Evolutionary conservation across 352 stramenopile genomes (phyloP).

Genomic region (Globisporangium canariense): DNA sequence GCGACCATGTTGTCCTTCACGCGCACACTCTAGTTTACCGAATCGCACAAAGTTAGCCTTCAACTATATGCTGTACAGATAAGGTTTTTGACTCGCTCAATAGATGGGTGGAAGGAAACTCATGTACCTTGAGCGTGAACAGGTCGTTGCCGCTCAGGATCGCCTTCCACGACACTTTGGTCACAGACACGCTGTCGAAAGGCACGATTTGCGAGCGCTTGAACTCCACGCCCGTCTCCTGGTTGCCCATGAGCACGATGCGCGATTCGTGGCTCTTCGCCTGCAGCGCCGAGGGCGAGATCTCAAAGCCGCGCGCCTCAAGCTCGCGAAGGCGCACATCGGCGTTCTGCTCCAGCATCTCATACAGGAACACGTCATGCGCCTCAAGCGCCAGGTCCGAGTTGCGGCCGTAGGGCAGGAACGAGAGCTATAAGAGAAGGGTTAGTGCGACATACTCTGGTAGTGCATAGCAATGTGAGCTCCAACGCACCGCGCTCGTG

Average conservation of each 20-base stretch:
- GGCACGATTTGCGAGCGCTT: conserved; percentile 8
- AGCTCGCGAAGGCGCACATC: conserved; percentile 1
- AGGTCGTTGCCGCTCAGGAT: conserved; percentile 5
- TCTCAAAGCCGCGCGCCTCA: background rate
- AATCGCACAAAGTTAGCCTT: background rate
- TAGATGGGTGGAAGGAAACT: no score
- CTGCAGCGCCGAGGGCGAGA: background rate
- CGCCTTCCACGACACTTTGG: conserved; percentile 11
- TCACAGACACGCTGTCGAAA: conserved; percentile 6
- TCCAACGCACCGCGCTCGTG: conserved; percentile 8
- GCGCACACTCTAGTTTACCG: background rate
- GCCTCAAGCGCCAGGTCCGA: conserved; percentile 5
- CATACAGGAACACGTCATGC: conserved; percentile 13
- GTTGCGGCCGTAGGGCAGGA: conserved; percentile 7
- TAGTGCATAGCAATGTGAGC: background rate
- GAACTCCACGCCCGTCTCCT: conserved; percentile 15
- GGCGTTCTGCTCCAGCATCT: conserved; percentile 9
- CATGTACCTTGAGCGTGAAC: conserved; percentile 6
- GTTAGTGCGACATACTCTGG: background rate
- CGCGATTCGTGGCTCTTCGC: conserved; percentile 5
- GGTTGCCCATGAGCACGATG: conserved; percentile 9
- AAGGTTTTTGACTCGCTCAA: no score
- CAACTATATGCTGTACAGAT: no score
- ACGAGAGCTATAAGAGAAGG: background rate
- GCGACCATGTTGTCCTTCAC: conserved; percentile 5